A percentile compares a stretch with the other conserved stretches of the same genome.
phyloP scores from a whole-genome alignment of 164 flowering plant species.

The Annona cherimola region DNA sequence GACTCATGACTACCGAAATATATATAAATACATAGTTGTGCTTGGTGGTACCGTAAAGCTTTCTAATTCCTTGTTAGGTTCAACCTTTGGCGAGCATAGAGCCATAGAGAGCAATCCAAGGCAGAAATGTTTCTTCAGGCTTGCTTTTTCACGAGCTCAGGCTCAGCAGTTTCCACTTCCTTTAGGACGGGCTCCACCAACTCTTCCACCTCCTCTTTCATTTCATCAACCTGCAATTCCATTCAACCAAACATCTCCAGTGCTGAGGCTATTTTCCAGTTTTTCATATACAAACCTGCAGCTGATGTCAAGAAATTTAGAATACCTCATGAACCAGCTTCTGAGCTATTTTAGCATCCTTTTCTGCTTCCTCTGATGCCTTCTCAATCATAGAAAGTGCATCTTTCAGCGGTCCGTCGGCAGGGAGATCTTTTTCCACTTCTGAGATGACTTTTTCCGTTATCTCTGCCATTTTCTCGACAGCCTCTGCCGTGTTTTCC shows the following conservation, averaged over 20 bases:
- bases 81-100: too few relatives aligned
- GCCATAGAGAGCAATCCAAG: background rate
- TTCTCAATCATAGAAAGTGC: slow-evolving; percentile 19
- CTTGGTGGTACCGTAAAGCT: too few relatives aligned
- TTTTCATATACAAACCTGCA: background rate
- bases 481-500: slow-evolving; percentile 11
- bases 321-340: slow-evolving; percentile 32
- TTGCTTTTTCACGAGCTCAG: background rate
- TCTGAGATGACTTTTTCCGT: slow-evolving; percentile 26
- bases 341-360: slow-evolving; percentile 25
- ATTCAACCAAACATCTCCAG: background rate
- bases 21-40: too few relatives aligned
- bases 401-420: slow-evolving; percentile 23
- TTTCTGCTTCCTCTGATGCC: slow-evolving; percentile 17
- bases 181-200: background rate
- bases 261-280: background rate
- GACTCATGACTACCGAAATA: too few relatives aligned
- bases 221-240: slow-evolving; percentile 3
- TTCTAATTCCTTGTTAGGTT: too few relatives aligned
- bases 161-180: background rate
- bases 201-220: background rate
- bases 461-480: slow-evolving; percentile 21
- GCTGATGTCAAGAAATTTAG: background rate
- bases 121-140: background rate
- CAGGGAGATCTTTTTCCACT: slow-evolving; percentile 24